Evolutionary conservation across 2,329 filamentous ascomycete species (phyloP).

Genomic region (Aspergillus unguis): DNA sequence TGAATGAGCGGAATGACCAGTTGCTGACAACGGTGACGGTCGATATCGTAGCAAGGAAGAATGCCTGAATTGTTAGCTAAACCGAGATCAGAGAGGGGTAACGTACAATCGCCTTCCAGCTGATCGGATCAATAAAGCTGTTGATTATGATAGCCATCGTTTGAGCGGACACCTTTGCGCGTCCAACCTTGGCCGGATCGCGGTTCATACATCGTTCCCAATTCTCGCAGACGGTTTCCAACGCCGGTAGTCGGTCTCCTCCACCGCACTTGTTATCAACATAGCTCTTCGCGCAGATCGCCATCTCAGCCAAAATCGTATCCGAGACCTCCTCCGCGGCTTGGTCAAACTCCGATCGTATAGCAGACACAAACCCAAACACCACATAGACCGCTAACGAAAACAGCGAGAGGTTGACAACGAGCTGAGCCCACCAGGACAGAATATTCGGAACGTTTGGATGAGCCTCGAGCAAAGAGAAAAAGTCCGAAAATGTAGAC

Average conservation of each 20-base stretch:
- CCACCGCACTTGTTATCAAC: slow-evolving; percentile 70
- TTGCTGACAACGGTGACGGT: slow-evolving; percentile 57
- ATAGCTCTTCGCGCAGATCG: slow-evolving; percentile 70
- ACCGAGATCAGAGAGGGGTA: not conserved
- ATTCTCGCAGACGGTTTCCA: slow-evolving; percentile 68
- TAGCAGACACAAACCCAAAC: slow-evolving; percentile 65
- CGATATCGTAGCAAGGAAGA: slow-evolving; percentile 40
- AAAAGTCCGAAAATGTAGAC: slow-evolving; percentile 49
- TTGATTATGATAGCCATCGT: slow-evolving; percentile 93
- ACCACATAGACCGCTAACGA: slow-evolving; percentile 59
- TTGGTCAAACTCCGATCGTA: slow-evolving; percentile 70
- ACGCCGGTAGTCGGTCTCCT: slow-evolving; percentile 65
- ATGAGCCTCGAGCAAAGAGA: slow-evolving; percentile 62
- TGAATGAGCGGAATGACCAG: slow-evolving; percentile 57
- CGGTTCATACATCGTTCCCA: slow-evolving; percentile 88
- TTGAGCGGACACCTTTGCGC: slow-evolving; percentile 76
- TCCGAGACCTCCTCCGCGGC: slow-evolving; percentile 67
- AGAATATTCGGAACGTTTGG: slow-evolving; percentile 64
- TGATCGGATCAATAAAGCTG: slow-evolving; percentile 85
- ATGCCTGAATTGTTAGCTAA: slow-evolving; percentile 31
- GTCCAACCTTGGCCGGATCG: slow-evolving; percentile 72
- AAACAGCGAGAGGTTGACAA: slow-evolving; percentile 50
- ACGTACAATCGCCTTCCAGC: slow-evolving; percentile 72
- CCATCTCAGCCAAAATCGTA: slow-evolving; percentile 69
- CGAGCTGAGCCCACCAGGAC: slow-evolving; percentile 63